phyloP scores from a whole-genome alignment of 2,329 filamentous ascomycete species.

The Hypoxylon sp. region DNA sequence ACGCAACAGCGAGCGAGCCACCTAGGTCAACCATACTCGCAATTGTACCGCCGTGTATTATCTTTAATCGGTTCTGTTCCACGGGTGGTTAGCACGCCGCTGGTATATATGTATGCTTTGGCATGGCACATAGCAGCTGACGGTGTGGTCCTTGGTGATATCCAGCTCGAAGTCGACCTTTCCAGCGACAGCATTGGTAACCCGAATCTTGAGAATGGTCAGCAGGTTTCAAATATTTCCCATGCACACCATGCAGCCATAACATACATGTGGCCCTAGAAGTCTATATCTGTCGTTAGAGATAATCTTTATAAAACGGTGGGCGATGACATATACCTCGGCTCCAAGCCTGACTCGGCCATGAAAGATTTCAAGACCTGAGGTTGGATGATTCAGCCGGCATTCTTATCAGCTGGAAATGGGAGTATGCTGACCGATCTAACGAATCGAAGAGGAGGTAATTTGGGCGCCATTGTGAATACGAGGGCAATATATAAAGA shows the following conservation, averaged over 20 bases:
- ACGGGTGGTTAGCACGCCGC: constrained; percentile 3
- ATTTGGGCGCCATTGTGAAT: constrained; percentile 43
- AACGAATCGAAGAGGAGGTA: constrained; percentile 69
- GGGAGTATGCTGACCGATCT: constrained; percentile 61
- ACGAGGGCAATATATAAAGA: neutral
- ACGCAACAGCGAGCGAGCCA: constrained; percentile 71
- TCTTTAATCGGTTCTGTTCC: constrained; percentile 74
- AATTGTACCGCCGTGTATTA: constrained; percentile 80
- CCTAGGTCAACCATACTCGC: constrained; percentile 76
- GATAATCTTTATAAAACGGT: neutral
- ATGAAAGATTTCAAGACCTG: constrained; percentile 88
- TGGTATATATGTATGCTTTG: no score
- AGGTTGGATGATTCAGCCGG: neutral
- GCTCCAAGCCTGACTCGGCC: constrained; percentile 85
- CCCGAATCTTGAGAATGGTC: constrained; percentile 64
- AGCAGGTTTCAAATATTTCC: neutral
- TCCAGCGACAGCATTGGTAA: constrained; percentile 70
- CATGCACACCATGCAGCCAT: neutral
- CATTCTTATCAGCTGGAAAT: neutral
- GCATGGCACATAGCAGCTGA: constrained; percentile 48
- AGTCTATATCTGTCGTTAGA: constrained; percentile 43
- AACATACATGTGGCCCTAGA: constrained; percentile 52
- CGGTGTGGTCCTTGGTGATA: constrained; percentile 78
- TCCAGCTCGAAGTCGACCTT: constrained; percentile 79
- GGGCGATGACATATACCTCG: constrained; percentile 64